Base-by-base conservation (phyloP, 1,284 basidiomycete species). In the Chalciporus sp. region DNA sequence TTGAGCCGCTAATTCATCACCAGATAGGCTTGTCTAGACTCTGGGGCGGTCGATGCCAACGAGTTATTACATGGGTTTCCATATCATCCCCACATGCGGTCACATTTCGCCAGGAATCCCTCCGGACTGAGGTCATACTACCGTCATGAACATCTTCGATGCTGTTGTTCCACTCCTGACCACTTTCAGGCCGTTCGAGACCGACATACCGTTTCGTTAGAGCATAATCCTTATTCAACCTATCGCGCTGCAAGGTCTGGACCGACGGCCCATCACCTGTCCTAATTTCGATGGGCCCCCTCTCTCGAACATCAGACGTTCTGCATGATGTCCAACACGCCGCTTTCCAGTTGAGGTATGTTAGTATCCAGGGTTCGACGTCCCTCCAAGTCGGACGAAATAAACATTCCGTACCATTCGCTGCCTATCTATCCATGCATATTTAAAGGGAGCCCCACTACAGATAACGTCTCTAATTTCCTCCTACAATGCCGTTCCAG, bases 401-500 rank as follows among this genome's bases (percentile, higher is more conserved):
- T 46, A 7, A 17, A 11, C 14, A 9, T 33, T 51, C 28, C 8
- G 41, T 20, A 16, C 29, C 20, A 42, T 12, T 42, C 31, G 27
- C 31, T 26, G 23, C 43, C 16, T 55, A 61, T 65, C 61, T 57
- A 59, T 55, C 44, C 17, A 7, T 17, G 26, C 6, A 23, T 26
- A n/a, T 28, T 43, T 10, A 27, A 23, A 45, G 44, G 53, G 28
- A 41, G 27, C 17, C 11, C n/a, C 17, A 6, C 17, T 1, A 12
- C n/a, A 17, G 8, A 17, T 31, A 39, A 41, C 42, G 28, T 11
- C 20, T 47, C 39, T 4, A 10, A 46, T 41, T 17, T 33, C 37
- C 41, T 48, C 39, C n/a, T 10, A 26, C n/a, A 16, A 69, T 65
- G 65, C 20, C 56, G 43, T 42, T 45, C 23, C 35, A 2, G 39